Conservation (phyloP, 164 flowering plant genomes). For the Vitis rupestris region DNA sequence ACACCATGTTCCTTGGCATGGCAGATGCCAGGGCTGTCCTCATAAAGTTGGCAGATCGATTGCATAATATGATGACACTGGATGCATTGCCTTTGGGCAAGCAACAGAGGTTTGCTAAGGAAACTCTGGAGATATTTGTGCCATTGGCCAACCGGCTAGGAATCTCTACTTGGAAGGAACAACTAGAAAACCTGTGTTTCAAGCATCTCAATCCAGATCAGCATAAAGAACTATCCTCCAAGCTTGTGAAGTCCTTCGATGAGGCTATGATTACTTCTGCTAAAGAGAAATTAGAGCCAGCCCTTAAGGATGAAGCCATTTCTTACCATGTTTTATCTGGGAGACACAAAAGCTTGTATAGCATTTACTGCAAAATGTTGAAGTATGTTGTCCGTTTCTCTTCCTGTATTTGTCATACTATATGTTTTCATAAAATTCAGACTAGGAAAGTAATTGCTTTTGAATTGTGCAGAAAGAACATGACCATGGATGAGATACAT, state of each 20-base stretch:
- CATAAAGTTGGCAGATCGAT: slow-evolving; percentile 91
- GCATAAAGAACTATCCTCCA: slow-evolving; percentile 63
- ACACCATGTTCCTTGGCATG: slow-evolving; percentile 97
- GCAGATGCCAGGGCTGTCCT: slow-evolving; percentile 95
- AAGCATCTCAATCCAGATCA: slow-evolving; percentile 78
- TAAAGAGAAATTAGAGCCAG: slow-evolving; percentile 59
- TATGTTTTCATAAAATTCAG: too few relatives aligned
- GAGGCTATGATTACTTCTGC: slow-evolving; percentile 72
- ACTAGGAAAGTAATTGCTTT: too few relatives aligned
- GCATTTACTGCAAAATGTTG: slow-evolving; percentile 85
- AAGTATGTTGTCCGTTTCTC: slow-evolving; percentile 60
- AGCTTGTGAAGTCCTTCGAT: slow-evolving; percentile 63
- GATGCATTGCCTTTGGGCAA: slow-evolving; percentile 74
- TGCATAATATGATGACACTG: slow-evolving; percentile 96
- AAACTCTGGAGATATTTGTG: slow-evolving; percentile 88
- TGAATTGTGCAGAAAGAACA: slow-evolving; percentile 67
- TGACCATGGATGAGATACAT: slow-evolving; percentile 84
- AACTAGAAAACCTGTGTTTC: slow-evolving; percentile 84
- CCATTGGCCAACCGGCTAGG: slow-evolving; percentile 95
- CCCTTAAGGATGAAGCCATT: slow-evolving; percentile 59
- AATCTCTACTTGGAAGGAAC: slow-evolving; percentile 88
- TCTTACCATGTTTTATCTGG: slow-evolving; percentile 65
- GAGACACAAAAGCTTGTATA: slow-evolving; percentile 88
- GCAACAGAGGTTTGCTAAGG: slow-evolving; percentile 92
- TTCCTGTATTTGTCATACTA: slow-evolving; percentile 1